Conservation (phyloP, 164 flowering plant species). For the Hamamelis virginiana region DNA sequence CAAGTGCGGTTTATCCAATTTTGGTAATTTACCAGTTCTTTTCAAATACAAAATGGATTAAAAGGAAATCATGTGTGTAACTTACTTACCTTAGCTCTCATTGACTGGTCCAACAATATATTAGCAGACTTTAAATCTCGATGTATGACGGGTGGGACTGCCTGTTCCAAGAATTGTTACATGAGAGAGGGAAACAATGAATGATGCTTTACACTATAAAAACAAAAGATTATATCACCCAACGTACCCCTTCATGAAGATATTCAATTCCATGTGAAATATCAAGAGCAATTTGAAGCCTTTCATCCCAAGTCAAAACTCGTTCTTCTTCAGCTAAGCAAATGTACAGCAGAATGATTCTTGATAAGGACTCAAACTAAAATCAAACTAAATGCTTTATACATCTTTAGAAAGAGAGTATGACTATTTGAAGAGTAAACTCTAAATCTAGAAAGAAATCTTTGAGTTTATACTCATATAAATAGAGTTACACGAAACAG, state of each 20-base stretch:
- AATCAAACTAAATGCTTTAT: neutral
- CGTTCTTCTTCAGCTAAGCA: conserved; percentile 50
- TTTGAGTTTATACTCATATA: too few relatives aligned
- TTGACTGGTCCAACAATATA: conserved; percentile 69
- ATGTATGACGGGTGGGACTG: conserved; percentile 95
- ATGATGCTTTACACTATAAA: neutral
- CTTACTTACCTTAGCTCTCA: conserved; percentile 85
- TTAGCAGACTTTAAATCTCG: conserved; percentile 96
- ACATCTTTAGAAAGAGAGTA: neutral
- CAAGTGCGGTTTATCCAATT: too few relatives aligned
- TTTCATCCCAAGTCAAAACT: conserved; percentile 80
- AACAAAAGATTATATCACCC: neutral
- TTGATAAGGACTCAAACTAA: neutral
- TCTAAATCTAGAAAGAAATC: too few relatives aligned
- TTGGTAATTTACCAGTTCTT: neutral
- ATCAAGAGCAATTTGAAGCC: conserved; percentile 90
- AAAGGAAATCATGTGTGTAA: neutral
- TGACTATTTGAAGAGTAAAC: neutral
- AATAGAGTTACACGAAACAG: too few relatives aligned
- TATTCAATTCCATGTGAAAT: conserved; percentile 95
- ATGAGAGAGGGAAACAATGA: neutral
- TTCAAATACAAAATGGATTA: neutral
- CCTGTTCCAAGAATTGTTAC: conserved; percentile 50
- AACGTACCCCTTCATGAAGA: conserved; percentile 97
- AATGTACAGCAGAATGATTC: conserved; percentile 17